Conservation (phyloP, 1,139 yeast species). For the Sugiyamaella paludigena region DNA sequence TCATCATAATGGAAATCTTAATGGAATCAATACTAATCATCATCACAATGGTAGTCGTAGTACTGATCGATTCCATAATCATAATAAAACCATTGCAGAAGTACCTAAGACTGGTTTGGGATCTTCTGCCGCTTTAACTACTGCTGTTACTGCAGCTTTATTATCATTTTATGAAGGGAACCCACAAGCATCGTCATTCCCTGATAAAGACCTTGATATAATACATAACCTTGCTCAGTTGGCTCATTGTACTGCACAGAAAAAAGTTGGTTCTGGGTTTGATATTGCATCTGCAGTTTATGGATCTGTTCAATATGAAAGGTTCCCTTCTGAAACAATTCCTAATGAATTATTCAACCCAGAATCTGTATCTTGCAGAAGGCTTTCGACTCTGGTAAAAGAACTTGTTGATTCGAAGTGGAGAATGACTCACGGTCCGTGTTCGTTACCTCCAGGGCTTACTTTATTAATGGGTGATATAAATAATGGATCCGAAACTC, state of each 20-base stretch:
- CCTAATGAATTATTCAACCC: slow-evolving; percentile 7
- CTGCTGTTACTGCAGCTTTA: slow-evolving; percentile 73
- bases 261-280: slow-evolving; percentile 93
- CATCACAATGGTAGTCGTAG: slow-evolving; percentile 32
- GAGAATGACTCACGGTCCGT: slow-evolving; percentile 53
- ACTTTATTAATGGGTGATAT: slow-evolving; percentile 89
- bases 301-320: slow-evolving; percentile 78
- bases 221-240: slow-evolving; percentile 84
- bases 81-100: slow-evolving; percentile 55
- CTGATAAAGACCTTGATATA: slow-evolving; percentile 21
- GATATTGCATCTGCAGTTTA: slow-evolving; percentile 94
- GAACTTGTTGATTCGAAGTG: slow-evolving; percentile 50
- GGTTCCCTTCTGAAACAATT: slow-evolving; percentile 48
- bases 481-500: slow-evolving; percentile 89
- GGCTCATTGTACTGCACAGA: slow-evolving; percentile 91
- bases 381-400: slow-evolving; percentile 33
- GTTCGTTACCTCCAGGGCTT: slow-evolving; percentile 65
- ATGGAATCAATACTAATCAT: too few relatives aligned
- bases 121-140: slow-evolving; percentile 90
- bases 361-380: slow-evolving; percentile 1
- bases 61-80: slow-evolving; percentile 53
- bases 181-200: slow-evolving; percentile 33
- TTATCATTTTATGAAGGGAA: slow-evolving; percentile 46
- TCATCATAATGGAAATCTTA: too few relatives aligned
- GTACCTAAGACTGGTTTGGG: slow-evolving; percentile 96